Percentiles rank a stretch among this genome's conserved stretches.
These are phyloP conservation scores for Magnusiomyces tetraspermus DNA, from an alignment of 1,139 yeast genomes.

Conservation along the genomic window DNA sequence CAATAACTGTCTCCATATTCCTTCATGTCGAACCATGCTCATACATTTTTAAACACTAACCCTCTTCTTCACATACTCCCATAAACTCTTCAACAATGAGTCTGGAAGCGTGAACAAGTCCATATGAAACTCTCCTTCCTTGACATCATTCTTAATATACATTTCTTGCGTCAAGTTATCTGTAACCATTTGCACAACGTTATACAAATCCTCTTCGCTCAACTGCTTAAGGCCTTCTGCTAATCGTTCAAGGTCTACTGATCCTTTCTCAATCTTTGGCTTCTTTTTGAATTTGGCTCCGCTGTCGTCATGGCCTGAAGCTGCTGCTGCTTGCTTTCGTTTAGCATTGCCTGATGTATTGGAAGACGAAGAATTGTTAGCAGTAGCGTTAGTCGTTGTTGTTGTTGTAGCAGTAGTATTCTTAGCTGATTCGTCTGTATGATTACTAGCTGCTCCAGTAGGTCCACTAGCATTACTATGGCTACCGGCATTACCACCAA, in stretches of 20 bases:
- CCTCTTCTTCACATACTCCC: constrained; percentile 80
- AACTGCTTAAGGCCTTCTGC: constrained; percentile 85
- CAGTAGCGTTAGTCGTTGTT: no score
- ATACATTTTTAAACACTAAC: constrained; percentile 19
- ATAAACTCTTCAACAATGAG: constrained; percentile 77
- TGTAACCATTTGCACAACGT: constrained; percentile 95
- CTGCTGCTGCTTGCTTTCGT: not conserved
- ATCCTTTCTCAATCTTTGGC: constrained; percentile 39
- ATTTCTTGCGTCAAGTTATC: constrained; percentile 92
- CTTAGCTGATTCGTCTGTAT: not conserved
- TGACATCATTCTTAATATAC: constrained; percentile 93
- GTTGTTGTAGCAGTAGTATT: no score
- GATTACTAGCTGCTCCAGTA: no score
- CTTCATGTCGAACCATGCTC: no score
- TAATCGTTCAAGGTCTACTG: constrained; percentile 73
- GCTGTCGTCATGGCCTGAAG: not conserved
- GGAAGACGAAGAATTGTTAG: no score
- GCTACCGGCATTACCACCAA: not conserved
- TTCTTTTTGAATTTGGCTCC: constrained; percentile 20
- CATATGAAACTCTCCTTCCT: constrained; percentile 95
- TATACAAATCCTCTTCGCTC: constrained; percentile 84
- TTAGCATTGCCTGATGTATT: not conserved
- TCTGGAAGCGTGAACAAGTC: constrained; percentile 93
- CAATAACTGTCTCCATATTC: no score
- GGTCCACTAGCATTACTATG: no score